Base-by-base conservation (phyloP, 768 basidiomycete genomes). In the Brasilioporus rufonigricans region DNA sequence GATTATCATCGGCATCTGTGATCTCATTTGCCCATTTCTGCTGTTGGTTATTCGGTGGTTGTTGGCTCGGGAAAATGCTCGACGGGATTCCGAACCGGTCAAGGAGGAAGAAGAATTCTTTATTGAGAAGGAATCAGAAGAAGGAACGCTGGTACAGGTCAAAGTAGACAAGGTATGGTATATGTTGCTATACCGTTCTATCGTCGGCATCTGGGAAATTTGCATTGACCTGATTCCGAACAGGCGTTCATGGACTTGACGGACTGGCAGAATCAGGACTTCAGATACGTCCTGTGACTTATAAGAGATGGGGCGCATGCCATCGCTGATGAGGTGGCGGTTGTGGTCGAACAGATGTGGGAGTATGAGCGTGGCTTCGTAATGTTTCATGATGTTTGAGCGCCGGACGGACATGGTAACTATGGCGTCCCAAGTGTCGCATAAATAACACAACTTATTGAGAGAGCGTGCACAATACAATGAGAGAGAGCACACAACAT, bases 181-280 rank as follows among this genome's bases (percentile, higher is more conserved):
- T 29, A 29, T 29, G 9, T 29, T 9, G 9, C 27, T 4, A 29
- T 29, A 9, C 27, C 27, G 27, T 29, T 29, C 9, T 29, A 5
- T 29, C 27, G 27, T 29, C 27, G 27, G 27, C 27, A 29, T 29
- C 27, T 9, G 27, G 27, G n/a, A n/a, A n/a, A 29, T 29, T 29
- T 9, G 9, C 16, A 6, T 44, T 59, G 39, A 61, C 29, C 21
- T 26, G 19, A 44, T n/a, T 1, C n/a, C 6, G 2, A 2, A 35
- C 50, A 89, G 85, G 86, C 82, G 76, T 86, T 81, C 66, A 66
- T 88, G 71, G 87, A 90, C 63, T 70, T 89, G 61, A 90, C 87
- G 1, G 87, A 90, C 63, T 74, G 70, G 32, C 83, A 89, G 66
- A 89, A 89, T 60, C 76, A 81, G 10, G 85, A 87, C 50, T 89